Evolutionary conservation across 192 early-diverging fungal species (phyloP).

Genomic region (Coemansia javaensis): DNA sequence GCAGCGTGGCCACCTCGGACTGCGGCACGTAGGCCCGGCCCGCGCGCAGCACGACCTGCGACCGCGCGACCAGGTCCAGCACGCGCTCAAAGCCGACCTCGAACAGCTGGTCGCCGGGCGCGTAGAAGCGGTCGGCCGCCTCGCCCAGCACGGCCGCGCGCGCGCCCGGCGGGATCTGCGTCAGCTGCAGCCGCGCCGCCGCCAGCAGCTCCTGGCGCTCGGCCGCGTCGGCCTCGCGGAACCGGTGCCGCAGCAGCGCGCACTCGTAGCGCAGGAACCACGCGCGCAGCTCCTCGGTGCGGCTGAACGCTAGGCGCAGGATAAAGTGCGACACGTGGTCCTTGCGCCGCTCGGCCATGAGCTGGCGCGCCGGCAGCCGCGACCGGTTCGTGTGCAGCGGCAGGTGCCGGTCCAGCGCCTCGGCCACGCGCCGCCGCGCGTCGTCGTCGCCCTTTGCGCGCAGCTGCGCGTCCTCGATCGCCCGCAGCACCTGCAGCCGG

Average conservation of each 20-base stretch:
- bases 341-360: constrained; percentile 63
- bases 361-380: constrained; percentile 30
- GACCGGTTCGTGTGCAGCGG: constrained; percentile 57
- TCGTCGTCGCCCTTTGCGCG: constrained; percentile 62
- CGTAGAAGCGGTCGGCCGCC: constrained; percentile 21
- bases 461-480: constrained; percentile 75
- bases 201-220: constrained; percentile 38
- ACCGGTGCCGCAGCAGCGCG: constrained; percentile 61
- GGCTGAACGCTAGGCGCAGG: constrained; percentile 64
- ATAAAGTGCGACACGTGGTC: constrained; percentile 83
- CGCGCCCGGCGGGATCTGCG: constrained; percentile 10
- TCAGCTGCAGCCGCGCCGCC: constrained; percentile 20
- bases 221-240: constrained; percentile 48
- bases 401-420: constrained; percentile 56
- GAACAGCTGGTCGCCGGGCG: constrained; percentile 35
- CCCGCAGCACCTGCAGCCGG: constrained; percentile 66
- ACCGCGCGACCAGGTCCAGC: constrained; percentile 54
- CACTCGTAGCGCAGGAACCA: constrained; percentile 75
- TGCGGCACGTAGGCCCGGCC: constrained; percentile 74
- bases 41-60: constrained; percentile 57
- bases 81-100: constrained; percentile 71
- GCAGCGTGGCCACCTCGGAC: constrained; percentile 63
- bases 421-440: constrained; percentile 50
- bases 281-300: constrained; percentile 62
- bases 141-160: constrained; percentile 11